Evolutionary conservation across 2,329 filamentous ascomycete species (phyloP).

Genomic region (Orbilia quercus): DNA sequence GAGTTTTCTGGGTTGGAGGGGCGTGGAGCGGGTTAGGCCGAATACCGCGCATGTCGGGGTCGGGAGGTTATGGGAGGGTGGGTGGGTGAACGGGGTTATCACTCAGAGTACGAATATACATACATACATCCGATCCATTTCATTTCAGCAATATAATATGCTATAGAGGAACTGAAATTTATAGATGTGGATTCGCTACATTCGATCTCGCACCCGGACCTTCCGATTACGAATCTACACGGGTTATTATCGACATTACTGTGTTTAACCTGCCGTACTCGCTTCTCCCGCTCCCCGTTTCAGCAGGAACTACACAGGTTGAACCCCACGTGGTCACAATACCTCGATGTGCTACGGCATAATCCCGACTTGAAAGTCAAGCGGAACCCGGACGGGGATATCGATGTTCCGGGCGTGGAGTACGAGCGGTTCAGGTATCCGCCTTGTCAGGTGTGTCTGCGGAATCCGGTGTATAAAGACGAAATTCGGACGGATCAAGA

Average conservation of each 20-base stretch:
- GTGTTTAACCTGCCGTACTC: conserved; percentile 80
- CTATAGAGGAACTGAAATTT: not conserved
- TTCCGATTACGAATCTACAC: conserved; percentile 86
- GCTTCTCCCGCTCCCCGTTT: conserved; percentile 77
- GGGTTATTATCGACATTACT: conserved; percentile 85
- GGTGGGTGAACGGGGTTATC: conserved; percentile 79
- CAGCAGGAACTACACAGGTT: conserved; percentile 79
- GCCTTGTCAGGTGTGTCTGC: conserved; percentile 82
- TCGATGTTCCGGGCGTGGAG: conserved; percentile 85
- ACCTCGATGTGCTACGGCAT: conserved; percentile 76
- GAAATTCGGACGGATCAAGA: conserved; percentile 78
- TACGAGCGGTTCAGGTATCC: conserved; percentile 94
- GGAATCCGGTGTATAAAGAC: conserved; percentile 68
- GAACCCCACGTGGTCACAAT: conserved; percentile 86
- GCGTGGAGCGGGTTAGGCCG: conserved; percentile 78
- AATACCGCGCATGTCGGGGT: conserved; percentile 85
- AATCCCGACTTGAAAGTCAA: conserved; percentile 76
- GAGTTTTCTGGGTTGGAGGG: conserved; percentile 92
- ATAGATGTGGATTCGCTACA: conserved; percentile 93
- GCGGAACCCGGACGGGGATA: conserved; percentile 93
- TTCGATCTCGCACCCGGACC: conserved; percentile 75
- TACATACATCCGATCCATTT: too few species aligned
- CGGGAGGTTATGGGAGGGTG: conserved; percentile 75
- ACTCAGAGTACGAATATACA: conserved; percentile 74
- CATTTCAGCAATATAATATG: too few species aligned